Evolutionary conservation across 345 rosid genomes (phyloP), one percentile per base, ranked within the genome.

Genomic region (Carallia brachiata): DNA sequence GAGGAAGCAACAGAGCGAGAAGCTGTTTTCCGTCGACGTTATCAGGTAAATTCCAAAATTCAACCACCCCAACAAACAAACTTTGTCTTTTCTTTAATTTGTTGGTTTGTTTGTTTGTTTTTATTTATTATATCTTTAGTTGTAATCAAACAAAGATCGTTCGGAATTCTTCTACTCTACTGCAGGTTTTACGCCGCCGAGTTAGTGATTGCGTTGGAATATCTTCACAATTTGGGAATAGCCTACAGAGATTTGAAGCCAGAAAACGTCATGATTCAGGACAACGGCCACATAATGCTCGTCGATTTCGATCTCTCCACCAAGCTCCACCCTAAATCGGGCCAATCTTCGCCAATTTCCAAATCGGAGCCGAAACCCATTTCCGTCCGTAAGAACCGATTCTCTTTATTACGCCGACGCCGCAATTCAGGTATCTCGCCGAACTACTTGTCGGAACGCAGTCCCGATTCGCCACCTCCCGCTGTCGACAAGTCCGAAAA

Each of bases 261-360:
- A 4, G 97, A 93, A 31, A 93, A 93, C 70, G 76, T 93, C 6
- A 76, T 91, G 90, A 85, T 93, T 59, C 98, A 88, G 70, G 91
- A 85, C 56, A 82, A 78, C 52, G 97, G 98, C 68, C 98, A 93
- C 74, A 67, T 93, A 65, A 93, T 93, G 98, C 86, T 93, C 7
- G 93, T 93, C 7, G 98, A 93, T 80, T 93, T 91, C 75, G 98
- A 93, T 69, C 96, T 93, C 68, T 93, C 98, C 34, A 86, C 88
- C 13, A 84, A 87, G 36, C 92, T 93, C 2, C 12, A 87, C 31
- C 80, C 89, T 0, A 81, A 62, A 70, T 71, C 85, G 4, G 70
- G 81, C 6, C 65, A 44, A 12, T 34, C 77, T 1, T 66, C 86
- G 0, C 79, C 82, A 54, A 13, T 3, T 19, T 73, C 60, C 2